These are phyloP conservation scores for Ogataea neopini DNA, from an alignment of 805 yeast species.

Conservation along the genomic window DNA sequence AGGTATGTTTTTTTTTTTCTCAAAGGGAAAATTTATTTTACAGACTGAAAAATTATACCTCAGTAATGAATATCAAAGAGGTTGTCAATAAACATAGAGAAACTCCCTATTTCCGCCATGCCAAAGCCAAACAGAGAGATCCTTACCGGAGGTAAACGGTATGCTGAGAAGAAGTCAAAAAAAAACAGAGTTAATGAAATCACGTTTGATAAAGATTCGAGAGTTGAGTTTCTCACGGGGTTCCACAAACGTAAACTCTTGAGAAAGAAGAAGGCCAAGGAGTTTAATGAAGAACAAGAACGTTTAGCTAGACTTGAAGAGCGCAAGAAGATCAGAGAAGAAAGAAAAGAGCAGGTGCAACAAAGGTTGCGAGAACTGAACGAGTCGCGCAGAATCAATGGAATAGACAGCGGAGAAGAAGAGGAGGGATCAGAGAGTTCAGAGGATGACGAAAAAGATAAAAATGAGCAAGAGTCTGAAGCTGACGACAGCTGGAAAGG, in stretches of 20 bases:
- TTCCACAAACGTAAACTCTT: constrained; percentile 91
- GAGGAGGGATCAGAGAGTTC: constrained; percentile 19
- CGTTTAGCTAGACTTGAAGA: constrained; percentile 73
- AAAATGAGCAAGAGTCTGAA: constrained; percentile 27
- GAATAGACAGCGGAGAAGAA: constrained; percentile 28
- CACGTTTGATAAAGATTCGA: constrained; percentile 73
- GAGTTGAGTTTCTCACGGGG: constrained; percentile 87
- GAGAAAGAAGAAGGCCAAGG: constrained; percentile 84
- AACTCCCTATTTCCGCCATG: constrained; percentile 15
- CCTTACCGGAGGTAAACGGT: constrained; percentile 83
- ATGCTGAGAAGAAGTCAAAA: constrained; percentile 66
- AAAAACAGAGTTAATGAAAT: constrained; percentile 80
- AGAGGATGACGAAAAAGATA: constrained; percentile 32
- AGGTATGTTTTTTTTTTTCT: not conserved
- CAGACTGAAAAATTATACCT: not conserved
- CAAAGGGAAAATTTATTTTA: not conserved
- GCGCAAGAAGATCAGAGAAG: constrained; percentile 69
- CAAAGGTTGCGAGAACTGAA: constrained; percentile 62
- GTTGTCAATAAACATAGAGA: not conserved
- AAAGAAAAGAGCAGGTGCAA: constrained; percentile 64
- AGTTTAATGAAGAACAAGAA: constrained; percentile 73
- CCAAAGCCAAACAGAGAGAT: constrained; percentile 70
- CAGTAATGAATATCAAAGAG: not conserved
- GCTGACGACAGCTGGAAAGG: constrained; percentile 43
- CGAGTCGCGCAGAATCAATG: constrained; percentile 38